Base-by-base conservation (phyloP, 345 rosid genomes). In the Litchi chinensis region DNA sequence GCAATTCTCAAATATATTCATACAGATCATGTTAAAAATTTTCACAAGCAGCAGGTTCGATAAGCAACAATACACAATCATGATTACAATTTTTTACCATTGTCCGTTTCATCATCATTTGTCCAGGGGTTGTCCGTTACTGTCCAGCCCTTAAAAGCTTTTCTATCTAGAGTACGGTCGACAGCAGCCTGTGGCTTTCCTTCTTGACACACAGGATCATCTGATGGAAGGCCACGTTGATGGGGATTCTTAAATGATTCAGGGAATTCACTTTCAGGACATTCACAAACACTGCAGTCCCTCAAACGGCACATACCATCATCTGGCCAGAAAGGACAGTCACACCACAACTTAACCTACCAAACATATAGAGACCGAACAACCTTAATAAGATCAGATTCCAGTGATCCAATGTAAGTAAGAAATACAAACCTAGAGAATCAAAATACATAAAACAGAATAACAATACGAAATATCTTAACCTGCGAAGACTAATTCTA, bases 71-170 rank as follows among this genome's bases (percentile, higher is more conserved):
- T 54, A 44, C 70, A 76, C 54, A 24, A 44, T 75, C 54, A 12
- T 56, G 41, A 54, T 32, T 21, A 75, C 37, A 65, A 77, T 83
- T 86, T 32, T 46, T 2, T 32, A 96, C 98, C 97, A 60, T 94
- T 92, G 80, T 96, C 90, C 37, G 89, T 85, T 79, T 88, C 91
- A 63, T 90, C 91, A 50, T 88, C 99, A 81, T 88, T 80, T 24
- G 99, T 94, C 99, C 98, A 96, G 8, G 99, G 98, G 82, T 96
- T 96, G 70, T 96, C 98, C 4, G 89, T 90, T 81, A 82, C 98
- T 3, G 89, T 87, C 98, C 99, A 96, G 57, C 97, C 98, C 79
- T 80, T 89, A 81, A 96, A 93, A 76, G 95, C 91, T 82, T 84
- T 87, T 2, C 82, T 90, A 41, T 96, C 98, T 54, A 96, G 10